phyloP scores from a whole-genome alignment of 352 stramenopile species.

The Phytophthora sojae region DNA sequence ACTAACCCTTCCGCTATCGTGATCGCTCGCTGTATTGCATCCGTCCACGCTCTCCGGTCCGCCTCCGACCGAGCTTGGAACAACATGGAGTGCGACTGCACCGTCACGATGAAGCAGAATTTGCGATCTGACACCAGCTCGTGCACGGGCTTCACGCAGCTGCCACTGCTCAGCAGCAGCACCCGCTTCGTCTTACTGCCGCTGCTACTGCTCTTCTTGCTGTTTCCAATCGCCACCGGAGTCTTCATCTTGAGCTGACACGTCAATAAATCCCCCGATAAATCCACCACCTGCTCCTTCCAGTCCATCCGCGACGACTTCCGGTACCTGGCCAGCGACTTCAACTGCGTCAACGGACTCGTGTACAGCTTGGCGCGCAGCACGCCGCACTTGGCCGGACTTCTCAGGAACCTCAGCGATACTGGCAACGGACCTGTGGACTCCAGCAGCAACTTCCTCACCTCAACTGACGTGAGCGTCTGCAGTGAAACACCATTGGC shows the following conservation, averaged over 20 bases:
- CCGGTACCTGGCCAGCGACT: conserved; percentile 61
- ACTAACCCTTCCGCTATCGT: conserved; percentile 71
- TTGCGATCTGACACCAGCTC: conserved; percentile 67
- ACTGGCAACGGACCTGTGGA: conserved; percentile 41
- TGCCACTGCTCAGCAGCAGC: conserved; percentile 53
- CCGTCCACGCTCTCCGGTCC: conserved; percentile 63
- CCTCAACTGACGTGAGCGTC: conserved; percentile 56
- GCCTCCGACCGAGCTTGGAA: conserved; percentile 64
- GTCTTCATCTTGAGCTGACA: conserved; percentile 44
- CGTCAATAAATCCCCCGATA: conserved; percentile 68
- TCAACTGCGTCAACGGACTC: conserved; percentile 65
- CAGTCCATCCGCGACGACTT: conserved; percentile 44
- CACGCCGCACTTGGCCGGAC: conserved; percentile 53
- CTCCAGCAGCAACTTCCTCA: conserved; percentile 52
- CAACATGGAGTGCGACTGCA: conserved; percentile 66
- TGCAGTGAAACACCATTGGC: conserved; percentile 70
- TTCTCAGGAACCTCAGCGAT: conserved; percentile 58
- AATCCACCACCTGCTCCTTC: conserved; percentile 72
- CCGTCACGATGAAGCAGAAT: conserved; percentile 74
- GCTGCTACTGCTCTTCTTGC: conserved; percentile 18
- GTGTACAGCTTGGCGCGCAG: conserved; percentile 62
- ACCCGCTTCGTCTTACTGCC: conserved; percentile 45
- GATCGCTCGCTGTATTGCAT: conserved; percentile 75
- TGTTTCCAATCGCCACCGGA: conserved; percentile 25
- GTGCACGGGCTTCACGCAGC: conserved; percentile 69